Percentiles rank a stretch among this genome's conserved stretches.
Evolutionary conservation across 2,329 filamentous ascomycete genomes (phyloP).

Genomic region (Pestalotiopsis sp.): DNA sequence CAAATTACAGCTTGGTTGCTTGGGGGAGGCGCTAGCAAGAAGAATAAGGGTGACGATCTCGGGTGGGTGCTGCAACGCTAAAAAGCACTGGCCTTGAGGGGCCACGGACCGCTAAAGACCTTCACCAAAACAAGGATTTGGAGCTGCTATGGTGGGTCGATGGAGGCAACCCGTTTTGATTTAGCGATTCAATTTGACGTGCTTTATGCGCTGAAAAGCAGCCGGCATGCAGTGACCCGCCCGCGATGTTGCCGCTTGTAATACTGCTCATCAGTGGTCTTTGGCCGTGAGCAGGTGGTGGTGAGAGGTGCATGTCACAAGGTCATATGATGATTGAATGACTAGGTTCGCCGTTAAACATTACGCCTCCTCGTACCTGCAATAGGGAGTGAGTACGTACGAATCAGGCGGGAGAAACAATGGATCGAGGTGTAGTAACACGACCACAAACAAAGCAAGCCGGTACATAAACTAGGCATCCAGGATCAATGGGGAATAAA

Average conservation of each 20-base stretch:
- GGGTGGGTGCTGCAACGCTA: slow-evolving; percentile 1
- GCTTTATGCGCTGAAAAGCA: background rate
- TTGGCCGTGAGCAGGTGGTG: background rate
- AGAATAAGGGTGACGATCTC: slow-evolving; percentile 2
- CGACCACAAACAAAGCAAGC: too few species aligned
- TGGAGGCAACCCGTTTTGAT: background rate
- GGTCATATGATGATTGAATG: background rate
- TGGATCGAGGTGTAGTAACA: too few species aligned
- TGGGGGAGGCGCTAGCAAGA: slow-evolving; percentile 1
- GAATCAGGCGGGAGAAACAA: too few species aligned
- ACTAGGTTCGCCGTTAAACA: background rate
- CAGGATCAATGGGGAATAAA: background rate
- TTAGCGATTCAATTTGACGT: background rate
- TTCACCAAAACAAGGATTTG: slow-evolving; percentile 1
- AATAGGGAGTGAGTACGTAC: background rate
- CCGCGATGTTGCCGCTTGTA: background rate
- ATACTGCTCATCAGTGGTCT: background rate
- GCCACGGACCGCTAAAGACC: slow-evolving; percentile 3
- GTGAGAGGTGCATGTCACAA: background rate
- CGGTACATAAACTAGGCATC: background rate
- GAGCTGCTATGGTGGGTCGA: background rate
- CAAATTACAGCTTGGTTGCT: background rate
- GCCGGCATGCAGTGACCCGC: background rate
- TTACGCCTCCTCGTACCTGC: background rate
- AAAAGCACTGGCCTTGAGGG: background rate